Evolutionary conservation across 352 stramenopile species (phyloP), one percentile per base, ranked within the genome.

Genomic region (Phytophthora fragariaefolia): DNA sequence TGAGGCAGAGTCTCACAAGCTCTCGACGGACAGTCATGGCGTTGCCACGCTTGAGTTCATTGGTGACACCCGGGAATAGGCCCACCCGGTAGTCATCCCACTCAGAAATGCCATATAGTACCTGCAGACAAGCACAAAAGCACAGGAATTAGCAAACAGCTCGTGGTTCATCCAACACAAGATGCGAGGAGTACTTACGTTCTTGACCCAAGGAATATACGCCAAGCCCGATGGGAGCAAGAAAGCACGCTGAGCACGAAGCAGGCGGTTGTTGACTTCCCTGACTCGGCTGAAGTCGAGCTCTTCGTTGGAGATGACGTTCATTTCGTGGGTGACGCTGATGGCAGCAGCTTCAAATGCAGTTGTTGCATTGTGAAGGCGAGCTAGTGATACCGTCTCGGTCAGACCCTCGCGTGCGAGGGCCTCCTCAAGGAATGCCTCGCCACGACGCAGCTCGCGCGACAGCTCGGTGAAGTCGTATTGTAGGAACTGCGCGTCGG

Each of bases 391-490:
- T 13, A 91, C 62, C 8, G 58, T 26, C 0, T 78, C 48, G 1
- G 63, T 40, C 24, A 85, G 43, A n/a, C 69, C 67, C 26, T 76
- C 58, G 10, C 63, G 75, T 34, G 40, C 49, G n/a, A 95, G 60
- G 6, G 79, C 83, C 26, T 76, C 57, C 3, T 73, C 51, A 6
- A 95, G 47, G 34, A 91, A 82, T 26, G 74, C 67, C 45, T 95
- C 79, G 13, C 83, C 87, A 30, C 78, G 67, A 10, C 85, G 85
- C 22, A 95, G 56, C 27, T 93, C 83, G 6, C 85, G 83, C 3
- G 87, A 86, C 17, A 93, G 70, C 55, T 93, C 87, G 0, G 77
- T 89, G 63, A 95, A 95, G 63, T 95, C 87, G 68, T 95, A 95
- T 66, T 90, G 87, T 15, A 95, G 32, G 40, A 95, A 95, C n/a